Conservation (phyloP, 805 yeast genomes). For the Tetrapisispora nanseiensis region DNA sequence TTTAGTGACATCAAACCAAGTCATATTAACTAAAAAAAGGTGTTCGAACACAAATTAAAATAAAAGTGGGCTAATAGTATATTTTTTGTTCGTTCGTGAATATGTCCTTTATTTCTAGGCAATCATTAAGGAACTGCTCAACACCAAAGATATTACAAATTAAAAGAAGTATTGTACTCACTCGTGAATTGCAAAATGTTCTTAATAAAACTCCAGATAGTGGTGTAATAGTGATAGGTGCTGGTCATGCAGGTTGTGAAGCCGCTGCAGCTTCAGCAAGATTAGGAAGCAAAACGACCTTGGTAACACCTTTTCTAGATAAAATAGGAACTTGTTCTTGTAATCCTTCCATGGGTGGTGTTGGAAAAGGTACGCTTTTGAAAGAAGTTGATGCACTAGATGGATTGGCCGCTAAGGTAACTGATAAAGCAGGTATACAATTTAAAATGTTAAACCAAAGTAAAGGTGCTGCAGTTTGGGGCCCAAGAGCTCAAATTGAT, state of each 20-base stretch:
- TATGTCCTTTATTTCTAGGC: neutral
- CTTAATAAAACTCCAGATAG: constrained; percentile 9
- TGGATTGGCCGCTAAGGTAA: constrained; percentile 79
- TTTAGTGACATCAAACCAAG: no score
- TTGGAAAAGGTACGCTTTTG: constrained; percentile 89
- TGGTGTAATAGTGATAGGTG: constrained; percentile 79
- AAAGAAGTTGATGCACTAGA: constrained; percentile 94
- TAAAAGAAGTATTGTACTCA: constrained; percentile 4
- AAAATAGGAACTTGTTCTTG: constrained; percentile 94
- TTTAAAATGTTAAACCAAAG: constrained; percentile 78
- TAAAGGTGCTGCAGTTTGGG: constrained; percentile 94
- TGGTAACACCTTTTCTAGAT: constrained; percentile 64
- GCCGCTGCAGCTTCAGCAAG: constrained; percentile 93
- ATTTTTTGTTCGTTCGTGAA: no score
- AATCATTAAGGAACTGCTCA: neutral
- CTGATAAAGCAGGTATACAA: constrained; percentile 88
- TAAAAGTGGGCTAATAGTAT: no score
- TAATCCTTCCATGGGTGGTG: constrained; percentile 97
- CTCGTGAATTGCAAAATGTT: constrained; percentile 8
- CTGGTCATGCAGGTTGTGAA: constrained; percentile 98
- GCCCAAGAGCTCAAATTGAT: constrained; percentile 95
- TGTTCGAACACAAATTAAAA: no score
- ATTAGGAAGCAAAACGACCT: constrained; percentile 44
- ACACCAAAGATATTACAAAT: neutral
- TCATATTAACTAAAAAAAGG: no score